These are phyloP conservation scores for Trichosporon coremiiforme DNA, from an alignment of 1,284 basidiomycete species.

Conservation along the genomic window DNA sequence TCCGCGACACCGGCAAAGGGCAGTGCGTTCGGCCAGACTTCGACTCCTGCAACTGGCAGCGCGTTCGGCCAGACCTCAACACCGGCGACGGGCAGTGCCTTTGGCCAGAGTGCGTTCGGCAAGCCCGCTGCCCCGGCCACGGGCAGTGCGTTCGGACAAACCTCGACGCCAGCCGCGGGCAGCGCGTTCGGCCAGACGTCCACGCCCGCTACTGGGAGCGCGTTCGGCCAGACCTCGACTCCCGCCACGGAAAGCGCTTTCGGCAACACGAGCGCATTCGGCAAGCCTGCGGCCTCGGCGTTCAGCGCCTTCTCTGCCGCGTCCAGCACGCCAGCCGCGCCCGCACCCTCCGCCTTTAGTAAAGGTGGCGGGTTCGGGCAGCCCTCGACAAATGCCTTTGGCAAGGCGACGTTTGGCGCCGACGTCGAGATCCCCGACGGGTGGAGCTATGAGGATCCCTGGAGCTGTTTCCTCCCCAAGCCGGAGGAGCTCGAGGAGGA, in stretches of 20 bases:
- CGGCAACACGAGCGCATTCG: conserved; percentile 35
- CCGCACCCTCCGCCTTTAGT: conserved; percentile 20
- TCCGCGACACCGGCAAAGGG: conserved; percentile 27
- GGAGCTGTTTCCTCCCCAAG: conserved; percentile 39
- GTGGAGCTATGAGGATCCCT: conserved; percentile 52
- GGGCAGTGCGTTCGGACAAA: conserved; percentile 44
- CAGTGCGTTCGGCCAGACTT: conserved; percentile 45
- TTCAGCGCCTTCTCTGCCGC: conserved; percentile 22
- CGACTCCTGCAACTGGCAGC: conserved; percentile 32
- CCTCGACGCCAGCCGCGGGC: conserved; percentile 34
- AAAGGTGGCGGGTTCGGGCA: conserved; percentile 9
- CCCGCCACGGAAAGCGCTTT: conserved; percentile 32
- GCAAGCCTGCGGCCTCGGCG: conserved; percentile 18
- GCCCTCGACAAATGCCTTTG: conserved; percentile 16
- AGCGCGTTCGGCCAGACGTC: conserved; percentile 21
- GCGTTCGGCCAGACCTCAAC: conserved; percentile 32
- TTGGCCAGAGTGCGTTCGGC: conserved; percentile 31
- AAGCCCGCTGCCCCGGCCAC: conserved; percentile 25
- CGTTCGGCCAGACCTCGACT: conserved; percentile 15
- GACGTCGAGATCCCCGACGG: conserved; percentile 56
- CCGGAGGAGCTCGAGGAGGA: conserved; percentile 45
- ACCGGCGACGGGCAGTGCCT: conserved; percentile 24
- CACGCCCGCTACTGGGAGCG: conserved; percentile 5
- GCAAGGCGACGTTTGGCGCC: conserved; percentile 23
- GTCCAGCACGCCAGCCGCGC: conserved; percentile 21